phyloP scores from a whole-genome alignment of 345 rosid genomes.

The Citrus inodora region DNA sequence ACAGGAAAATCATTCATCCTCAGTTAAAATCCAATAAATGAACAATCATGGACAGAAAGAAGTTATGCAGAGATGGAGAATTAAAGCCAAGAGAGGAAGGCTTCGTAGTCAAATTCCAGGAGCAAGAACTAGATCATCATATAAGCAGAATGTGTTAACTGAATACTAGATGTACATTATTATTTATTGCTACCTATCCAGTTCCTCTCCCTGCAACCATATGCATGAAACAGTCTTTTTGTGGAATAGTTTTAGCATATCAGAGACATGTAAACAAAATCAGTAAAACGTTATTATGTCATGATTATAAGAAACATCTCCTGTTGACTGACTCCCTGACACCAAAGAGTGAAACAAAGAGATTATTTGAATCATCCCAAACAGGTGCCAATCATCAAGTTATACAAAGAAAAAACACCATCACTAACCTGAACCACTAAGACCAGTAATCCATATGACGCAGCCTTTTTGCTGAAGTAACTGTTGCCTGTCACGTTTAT shows the following conservation, averaged over 20 bases:
- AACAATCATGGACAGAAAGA: not conserved
- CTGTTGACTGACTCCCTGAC: too few relatives aligned
- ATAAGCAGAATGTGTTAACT: not conserved
- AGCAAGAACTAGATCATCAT: not conserved
- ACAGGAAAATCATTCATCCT: not conserved
- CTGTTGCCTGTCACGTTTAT: constrained; percentile 49
- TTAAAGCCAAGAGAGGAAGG: not conserved
- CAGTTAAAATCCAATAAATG: not conserved
- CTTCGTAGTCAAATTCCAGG: not conserved
- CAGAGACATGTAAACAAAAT: not conserved
- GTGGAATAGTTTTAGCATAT: not conserved
- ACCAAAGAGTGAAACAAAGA: not conserved
- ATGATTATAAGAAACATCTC: not conserved
- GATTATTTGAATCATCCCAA: not conserved
- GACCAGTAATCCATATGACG: constrained; percentile 79
- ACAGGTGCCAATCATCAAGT: not conserved
- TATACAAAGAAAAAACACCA: not conserved
- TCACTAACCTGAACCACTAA: constrained; percentile 77
- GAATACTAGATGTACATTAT: not conserved
- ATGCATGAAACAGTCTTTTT: too few relatives aligned
- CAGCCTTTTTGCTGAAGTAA: constrained; percentile 75
- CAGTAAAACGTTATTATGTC: not conserved
- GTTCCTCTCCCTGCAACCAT: too few relatives aligned
- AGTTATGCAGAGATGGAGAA: not conserved
- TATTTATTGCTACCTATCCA: too few relatives aligned